A percentile compares a stretch with the other conserved stretches of the same genome.
These are phyloP conservation scores for Albugo laibachii DNA, from an alignment of 352 stramenopile species.

Conservation along the genomic window DNA sequence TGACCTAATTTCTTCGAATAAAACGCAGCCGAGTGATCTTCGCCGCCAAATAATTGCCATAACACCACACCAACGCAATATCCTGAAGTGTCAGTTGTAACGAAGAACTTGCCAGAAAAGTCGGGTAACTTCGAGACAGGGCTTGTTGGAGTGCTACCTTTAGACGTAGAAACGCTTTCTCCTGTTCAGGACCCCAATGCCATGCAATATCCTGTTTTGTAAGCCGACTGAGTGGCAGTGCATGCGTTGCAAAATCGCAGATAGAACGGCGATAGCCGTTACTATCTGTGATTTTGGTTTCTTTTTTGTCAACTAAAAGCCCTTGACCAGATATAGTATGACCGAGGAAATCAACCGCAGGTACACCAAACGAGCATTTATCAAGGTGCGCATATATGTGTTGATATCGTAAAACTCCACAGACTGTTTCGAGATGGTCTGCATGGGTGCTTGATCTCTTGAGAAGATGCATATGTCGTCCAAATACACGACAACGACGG, in stretches of 20 bases:
- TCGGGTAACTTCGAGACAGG: constrained; percentile 4
- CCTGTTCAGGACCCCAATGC: no score
- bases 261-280: no score
- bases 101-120: constrained; percentile 2
- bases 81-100: constrained; percentile 4
- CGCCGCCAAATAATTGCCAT: neutral
- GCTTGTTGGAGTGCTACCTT: no score
- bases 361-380: constrained; percentile 12
- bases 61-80: constrained; percentile 2
- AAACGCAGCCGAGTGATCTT: neutral
- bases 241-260: no score
- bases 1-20: neutral
- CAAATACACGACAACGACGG: constrained; percentile 3
- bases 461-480: constrained; percentile 1
- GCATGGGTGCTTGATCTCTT: neutral
- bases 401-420: constrained; percentile 4
- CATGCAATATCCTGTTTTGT: no score
- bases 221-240: no score
- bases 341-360: constrained; percentile 11
- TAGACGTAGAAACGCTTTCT: no score
- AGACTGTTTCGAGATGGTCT: constrained; percentile 5
- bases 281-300: no score
- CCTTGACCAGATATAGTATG: constrained; percentile 9
- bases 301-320: neutral
- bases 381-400: constrained; percentile 1